Evolutionary conservation across 2,329 filamentous ascomycete species (phyloP).

Genomic region (Emydomyces testavorans): DNA sequence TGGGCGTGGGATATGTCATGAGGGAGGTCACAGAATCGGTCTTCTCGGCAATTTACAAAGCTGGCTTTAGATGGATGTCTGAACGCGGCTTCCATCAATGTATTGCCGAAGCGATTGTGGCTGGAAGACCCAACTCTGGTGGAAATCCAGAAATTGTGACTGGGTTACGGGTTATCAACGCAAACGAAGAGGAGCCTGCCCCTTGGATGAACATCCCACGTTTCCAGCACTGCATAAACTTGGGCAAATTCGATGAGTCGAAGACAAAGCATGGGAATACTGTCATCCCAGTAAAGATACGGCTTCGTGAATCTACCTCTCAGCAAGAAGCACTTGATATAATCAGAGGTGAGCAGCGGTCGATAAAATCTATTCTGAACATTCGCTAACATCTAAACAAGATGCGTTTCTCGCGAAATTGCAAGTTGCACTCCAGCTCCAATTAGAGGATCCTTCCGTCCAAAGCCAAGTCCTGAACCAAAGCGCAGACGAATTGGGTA

Average conservation of each 20-base stretch:
- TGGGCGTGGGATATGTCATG: slow-evolving; percentile 11
- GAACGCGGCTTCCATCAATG: slow-evolving; percentile 43
- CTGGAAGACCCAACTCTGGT: slow-evolving; percentile 27
- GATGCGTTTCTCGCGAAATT: slow-evolving; percentile 3
- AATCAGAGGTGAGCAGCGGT: background rate
- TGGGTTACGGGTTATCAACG: slow-evolving; percentile 18
- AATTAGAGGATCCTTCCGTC: background rate
- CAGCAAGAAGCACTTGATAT: background rate
- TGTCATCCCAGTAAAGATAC: background rate
- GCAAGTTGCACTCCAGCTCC: background rate
- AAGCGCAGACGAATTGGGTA: slow-evolving; percentile 12
- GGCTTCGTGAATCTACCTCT: background rate
- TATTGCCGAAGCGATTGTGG: slow-evolving; percentile 42
- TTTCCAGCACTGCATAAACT: background rate
- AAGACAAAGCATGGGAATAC: background rate
- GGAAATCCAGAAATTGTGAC: slow-evolving; percentile 3
- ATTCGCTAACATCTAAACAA: background rate
- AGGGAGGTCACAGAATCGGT: slow-evolving; percentile 6
- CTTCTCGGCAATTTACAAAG: background rate
- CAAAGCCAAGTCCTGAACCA: background rate
- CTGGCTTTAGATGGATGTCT: slow-evolving; percentile 26
- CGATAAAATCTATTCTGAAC: background rate
- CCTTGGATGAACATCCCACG: slow-evolving; percentile 4
- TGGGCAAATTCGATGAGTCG: background rate
- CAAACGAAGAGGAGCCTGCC: slow-evolving; percentile 29